A percentile compares a stretch with the other conserved stretches of the same genome.
phyloP scores from a whole-genome alignment of 208 protist genomes.

The Strigomonas oncopelti region DNA sequence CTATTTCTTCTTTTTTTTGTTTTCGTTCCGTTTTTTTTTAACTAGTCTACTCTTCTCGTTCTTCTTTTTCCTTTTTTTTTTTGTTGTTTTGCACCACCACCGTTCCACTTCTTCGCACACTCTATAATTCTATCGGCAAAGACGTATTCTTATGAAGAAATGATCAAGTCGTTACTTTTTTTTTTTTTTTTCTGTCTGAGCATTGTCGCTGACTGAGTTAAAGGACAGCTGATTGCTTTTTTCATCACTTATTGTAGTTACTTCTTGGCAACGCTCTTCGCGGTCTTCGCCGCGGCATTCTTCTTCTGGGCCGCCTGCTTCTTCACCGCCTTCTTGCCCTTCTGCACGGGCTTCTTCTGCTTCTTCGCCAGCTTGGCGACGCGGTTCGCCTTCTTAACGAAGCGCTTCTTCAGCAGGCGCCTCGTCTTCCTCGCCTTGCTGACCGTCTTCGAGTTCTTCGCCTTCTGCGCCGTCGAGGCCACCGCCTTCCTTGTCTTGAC shows the following conservation, averaged over 20 bases:
- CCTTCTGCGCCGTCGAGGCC: constrained; percentile 8
- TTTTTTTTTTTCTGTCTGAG: constrained; percentile 6
- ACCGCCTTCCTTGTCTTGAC: neutral
- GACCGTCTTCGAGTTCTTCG: constrained; percentile 18
- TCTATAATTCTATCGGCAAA: no score
- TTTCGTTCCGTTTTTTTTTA: no score
- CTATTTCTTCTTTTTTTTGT: no score
- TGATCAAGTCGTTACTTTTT: no score
- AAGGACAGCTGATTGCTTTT: neutral
- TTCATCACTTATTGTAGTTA: neutral
- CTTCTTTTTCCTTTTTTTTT: no score
- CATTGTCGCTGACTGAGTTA: neutral
- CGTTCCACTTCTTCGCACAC: no score
- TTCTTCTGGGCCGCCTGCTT: constrained; percentile 17
- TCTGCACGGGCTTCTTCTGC: constrained; percentile 18
- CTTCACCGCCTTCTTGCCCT: constrained; percentile 15
- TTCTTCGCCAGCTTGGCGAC: constrained; percentile 13
- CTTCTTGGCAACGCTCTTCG: constrained; percentile 14
- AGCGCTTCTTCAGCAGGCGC: constrained; percentile 12
- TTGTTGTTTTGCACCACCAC: neutral
- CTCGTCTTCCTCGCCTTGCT: constrained; percentile 25
- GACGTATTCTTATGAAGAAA: no score
- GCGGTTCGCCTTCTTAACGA: constrained; percentile 19
- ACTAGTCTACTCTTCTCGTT: no score
- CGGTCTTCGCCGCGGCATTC: constrained; percentile 10